A percentile compares a stretch with the other conserved stretches of the same genome.
phyloP scores from a whole-genome alignment of 2,329 filamentous ascomycete species.

The Waltergamsia citrina region DNA sequence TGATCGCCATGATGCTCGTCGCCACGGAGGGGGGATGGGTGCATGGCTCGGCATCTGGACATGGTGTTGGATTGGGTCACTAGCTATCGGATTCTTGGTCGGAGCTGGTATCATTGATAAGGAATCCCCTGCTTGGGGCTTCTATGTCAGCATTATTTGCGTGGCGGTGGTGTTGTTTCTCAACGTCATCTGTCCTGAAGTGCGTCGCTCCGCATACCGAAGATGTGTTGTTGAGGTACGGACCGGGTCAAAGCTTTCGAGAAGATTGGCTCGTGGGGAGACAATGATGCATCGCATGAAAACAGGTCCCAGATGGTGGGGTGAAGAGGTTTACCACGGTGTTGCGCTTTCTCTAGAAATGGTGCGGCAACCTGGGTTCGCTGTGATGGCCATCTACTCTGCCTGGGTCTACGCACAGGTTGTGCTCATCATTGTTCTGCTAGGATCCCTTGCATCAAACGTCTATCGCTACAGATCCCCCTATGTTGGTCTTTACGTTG shows the following conservation, averaged over 20 bases:
- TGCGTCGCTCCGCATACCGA: conserved; percentile 58
- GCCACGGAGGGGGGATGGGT: conserved; percentile 70
- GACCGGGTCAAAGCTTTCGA: conserved; percentile 39
- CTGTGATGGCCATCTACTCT: conserved; percentile 62
- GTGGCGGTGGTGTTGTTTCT: conserved; percentile 56
- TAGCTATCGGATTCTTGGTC: conserved; percentile 62
- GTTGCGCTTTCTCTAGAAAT: conserved; percentile 57
- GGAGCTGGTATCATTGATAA: conserved; percentile 60
- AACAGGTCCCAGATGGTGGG: conserved; percentile 67
- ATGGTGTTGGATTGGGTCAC: conserved; percentile 65
- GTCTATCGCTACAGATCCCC: conserved; percentile 56
- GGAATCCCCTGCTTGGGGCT: conserved; percentile 61
- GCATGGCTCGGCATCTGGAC: conserved; percentile 74
- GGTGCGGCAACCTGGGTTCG: conserved; percentile 65
- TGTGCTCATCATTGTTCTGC: conserved; percentile 61
- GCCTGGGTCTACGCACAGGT: conserved; percentile 74
- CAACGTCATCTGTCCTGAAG: conserved; percentile 64
- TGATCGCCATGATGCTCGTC: conserved; percentile 55
- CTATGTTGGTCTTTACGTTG: conserved; percentile 56
- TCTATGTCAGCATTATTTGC: conserved; percentile 63
- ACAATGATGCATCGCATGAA: conserved; percentile 67
- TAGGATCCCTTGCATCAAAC: conserved; percentile 62
- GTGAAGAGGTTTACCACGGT: conserved; percentile 65
- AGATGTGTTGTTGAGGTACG: conserved; percentile 58
- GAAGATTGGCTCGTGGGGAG: conserved; percentile 60